phyloP scores from a whole-genome alignment of 2,329 filamentous ascomycete genomes.

The Pyrenochaeta sp. region DNA sequence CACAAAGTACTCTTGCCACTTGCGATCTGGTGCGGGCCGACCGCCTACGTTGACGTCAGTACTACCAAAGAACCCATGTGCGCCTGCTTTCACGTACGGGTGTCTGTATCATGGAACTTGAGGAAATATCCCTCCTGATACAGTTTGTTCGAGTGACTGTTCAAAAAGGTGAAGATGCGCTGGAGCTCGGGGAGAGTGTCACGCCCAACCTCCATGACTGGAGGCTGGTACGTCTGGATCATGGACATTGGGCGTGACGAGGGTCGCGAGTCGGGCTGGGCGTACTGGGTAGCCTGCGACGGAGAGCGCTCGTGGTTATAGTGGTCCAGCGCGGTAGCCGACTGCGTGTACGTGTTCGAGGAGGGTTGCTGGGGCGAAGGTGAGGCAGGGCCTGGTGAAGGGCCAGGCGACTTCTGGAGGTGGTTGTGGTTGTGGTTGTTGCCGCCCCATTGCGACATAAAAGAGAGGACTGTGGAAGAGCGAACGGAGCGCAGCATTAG shows the following conservation, averaged over 20 bases:
- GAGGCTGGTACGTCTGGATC: slow-evolving; percentile 83
- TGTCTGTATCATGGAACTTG: slow-evolving; percentile 94
- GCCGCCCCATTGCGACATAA: slow-evolving; percentile 80
- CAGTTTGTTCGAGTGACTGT: slow-evolving; percentile 93
- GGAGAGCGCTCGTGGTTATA: slow-evolving; percentile 33
- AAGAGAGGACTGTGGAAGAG: slow-evolving; percentile 74
- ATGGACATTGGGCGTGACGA: slow-evolving; percentile 81
- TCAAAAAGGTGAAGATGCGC: slow-evolving; percentile 92
- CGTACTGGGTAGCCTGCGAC: slow-evolving; percentile 46
- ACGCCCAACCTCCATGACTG: slow-evolving; percentile 81
- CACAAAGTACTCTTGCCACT: slow-evolving; percentile 96
- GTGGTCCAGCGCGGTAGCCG: slow-evolving; percentile 41
- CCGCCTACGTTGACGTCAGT: slow-evolving; percentile 68
- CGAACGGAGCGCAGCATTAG: slow-evolving; percentile 37
- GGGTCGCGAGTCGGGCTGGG: slow-evolving; percentile 57
- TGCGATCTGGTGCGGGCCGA: slow-evolving; percentile 81
- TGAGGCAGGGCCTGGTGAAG: slow-evolving; percentile 44
- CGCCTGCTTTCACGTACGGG: slow-evolving; percentile 66
- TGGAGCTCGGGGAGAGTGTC: slow-evolving; percentile 92
- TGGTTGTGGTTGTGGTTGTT: slow-evolving; percentile 41
- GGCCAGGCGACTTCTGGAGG: slow-evolving; percentile 24
- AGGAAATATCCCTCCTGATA: slow-evolving; percentile 98
- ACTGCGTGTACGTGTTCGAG: slow-evolving; percentile 29
- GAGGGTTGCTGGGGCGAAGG: slow-evolving; percentile 38
- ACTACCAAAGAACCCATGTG: slow-evolving; percentile 12